Evolutionary conservation across 768 basidiomycete genomes (phyloP).

Genomic region (Rhizopogon vulgaris): DNA sequence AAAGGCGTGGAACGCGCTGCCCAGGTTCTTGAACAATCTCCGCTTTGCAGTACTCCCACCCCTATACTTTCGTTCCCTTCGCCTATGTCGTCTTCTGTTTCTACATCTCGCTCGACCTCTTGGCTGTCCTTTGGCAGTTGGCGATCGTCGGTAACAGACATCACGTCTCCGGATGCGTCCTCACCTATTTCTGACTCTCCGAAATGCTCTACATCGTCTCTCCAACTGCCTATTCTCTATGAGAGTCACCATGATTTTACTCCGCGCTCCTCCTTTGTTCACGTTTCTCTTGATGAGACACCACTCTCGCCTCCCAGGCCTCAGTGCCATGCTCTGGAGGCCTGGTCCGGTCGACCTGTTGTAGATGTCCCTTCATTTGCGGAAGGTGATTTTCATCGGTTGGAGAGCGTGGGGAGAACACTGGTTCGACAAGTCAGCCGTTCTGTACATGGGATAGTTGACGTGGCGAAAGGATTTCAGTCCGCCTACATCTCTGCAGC

Average conservation of each 20-base stretch:
- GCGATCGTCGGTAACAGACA: constrained; percentile 31
- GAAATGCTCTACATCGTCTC: constrained; percentile 16
- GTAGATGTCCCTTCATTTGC: background rate
- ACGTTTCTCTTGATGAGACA: constrained; percentile 31
- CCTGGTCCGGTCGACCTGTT: background rate
- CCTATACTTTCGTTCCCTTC: constrained; percentile 16
- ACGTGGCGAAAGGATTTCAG: constrained; percentile 52
- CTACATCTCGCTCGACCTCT: constrained; percentile 32
- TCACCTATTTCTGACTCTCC: constrained; percentile 29
- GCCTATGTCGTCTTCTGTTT: constrained; percentile 20
- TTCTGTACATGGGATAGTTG: constrained; percentile 38
- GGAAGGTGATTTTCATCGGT: background rate
- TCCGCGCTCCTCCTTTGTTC: constrained; percentile 28
- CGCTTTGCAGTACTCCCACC: constrained; percentile 6
- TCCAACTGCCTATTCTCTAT: constrained; percentile 21
- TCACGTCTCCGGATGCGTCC: constrained; percentile 24
- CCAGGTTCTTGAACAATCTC: constrained; percentile 7
- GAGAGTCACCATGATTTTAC: constrained; percentile 28
- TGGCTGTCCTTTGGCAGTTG: constrained; percentile 40
- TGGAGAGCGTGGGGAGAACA: constrained; percentile 6
- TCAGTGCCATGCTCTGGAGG: background rate
- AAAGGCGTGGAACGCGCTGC: constrained; percentile 33
- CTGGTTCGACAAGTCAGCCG: constrained; percentile 26
- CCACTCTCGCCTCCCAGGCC: constrained; percentile 24
- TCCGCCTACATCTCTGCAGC: constrained; percentile 51